Base-by-base conservation (phyloP, 2,329 filamentous ascomycete genomes). In the Ophiostoma sp. region DNA sequence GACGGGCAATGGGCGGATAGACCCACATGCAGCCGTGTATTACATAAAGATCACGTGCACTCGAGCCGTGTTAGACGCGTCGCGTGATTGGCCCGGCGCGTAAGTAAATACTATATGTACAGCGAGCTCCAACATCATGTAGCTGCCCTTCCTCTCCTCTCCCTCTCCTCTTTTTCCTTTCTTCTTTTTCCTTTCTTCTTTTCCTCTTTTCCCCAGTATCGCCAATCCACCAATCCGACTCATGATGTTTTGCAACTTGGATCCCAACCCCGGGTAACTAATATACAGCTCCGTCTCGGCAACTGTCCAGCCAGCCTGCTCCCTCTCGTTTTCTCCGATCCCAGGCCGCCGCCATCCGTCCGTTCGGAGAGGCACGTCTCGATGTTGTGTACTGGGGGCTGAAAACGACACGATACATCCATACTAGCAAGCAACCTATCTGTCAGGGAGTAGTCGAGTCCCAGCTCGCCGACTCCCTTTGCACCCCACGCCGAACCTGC, bases 401-500 rank as follows among this genome's bases (percentile, higher is more conserved):
- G 64, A 60, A 48, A 62, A 62, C 64, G n/a, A 36, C 4, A 17
- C 23, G 10, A n/a, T 65, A 36, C 33, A 64, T 62, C 15, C 69
- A 70, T 62, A 62, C 44, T 13, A 70, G 48, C 68, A 68, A 57
- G 54, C 41, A 39, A 35, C 60, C 23, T 54, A 31, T 71, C 68
- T 69, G 66, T 71, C 70, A 31, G 27, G 27, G 15, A 48, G 8
- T 27, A 27, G 1, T 17, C 52, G 52, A 13, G n/a, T 13, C 52
- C 23, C 23, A 23, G 23, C 52, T 27, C 10, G 52, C 3, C 52
- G 8, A 27, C n/a, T 35, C 23, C 66, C 72, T 70, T 73, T 81
- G 81, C 84, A 90, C 91, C 90, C 85, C 81, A 83, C 87, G 88
- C 90, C 89, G 89, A 88, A 90, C 86, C 83, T 79, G 90, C 85